Evolutionary conservation across 2,329 filamentous ascomycete species (phyloP).

Genomic region (Colletotrichum sp.): DNA sequence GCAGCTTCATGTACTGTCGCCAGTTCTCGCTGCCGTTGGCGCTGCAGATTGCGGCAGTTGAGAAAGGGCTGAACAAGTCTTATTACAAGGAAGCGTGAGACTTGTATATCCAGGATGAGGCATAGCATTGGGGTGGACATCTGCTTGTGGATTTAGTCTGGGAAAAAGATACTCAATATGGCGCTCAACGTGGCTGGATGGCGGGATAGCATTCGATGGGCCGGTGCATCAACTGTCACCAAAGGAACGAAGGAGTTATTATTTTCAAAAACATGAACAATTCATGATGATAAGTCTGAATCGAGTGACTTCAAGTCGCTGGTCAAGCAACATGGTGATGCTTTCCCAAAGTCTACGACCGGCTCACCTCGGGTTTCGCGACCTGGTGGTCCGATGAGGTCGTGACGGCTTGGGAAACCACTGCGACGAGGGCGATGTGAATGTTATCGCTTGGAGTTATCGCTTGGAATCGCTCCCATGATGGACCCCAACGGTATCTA

Average conservation of each 20-base stretch:
- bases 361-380: background rate
- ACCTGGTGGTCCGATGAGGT: background rate
- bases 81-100: background rate
- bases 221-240: background rate
- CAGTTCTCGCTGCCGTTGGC: constrained; percentile 40
- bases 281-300: background rate
- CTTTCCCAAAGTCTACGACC: background rate
- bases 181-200: background rate
- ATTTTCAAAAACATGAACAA: background rate
- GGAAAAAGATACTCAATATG: background rate
- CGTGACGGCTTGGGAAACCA: too few species aligned
- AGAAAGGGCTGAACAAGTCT: constrained; percentile 23
- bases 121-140: background rate
- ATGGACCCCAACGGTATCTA: too few species aligned
- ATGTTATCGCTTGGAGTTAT: too few species aligned
- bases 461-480: too few species aligned
- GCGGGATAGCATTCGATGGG: background rate
- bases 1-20: constrained; percentile 37
- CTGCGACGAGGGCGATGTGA: too few species aligned
- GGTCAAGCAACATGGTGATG: background rate
- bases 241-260: background rate
- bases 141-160: background rate
- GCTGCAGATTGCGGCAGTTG: constrained; percentile 42
- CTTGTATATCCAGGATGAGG: accelerated
- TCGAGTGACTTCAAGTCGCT: background rate